Base-by-base conservation (phyloP, 495 filamentous ascomycete genomes). In the Barbatosphaeria neglecta region DNA sequence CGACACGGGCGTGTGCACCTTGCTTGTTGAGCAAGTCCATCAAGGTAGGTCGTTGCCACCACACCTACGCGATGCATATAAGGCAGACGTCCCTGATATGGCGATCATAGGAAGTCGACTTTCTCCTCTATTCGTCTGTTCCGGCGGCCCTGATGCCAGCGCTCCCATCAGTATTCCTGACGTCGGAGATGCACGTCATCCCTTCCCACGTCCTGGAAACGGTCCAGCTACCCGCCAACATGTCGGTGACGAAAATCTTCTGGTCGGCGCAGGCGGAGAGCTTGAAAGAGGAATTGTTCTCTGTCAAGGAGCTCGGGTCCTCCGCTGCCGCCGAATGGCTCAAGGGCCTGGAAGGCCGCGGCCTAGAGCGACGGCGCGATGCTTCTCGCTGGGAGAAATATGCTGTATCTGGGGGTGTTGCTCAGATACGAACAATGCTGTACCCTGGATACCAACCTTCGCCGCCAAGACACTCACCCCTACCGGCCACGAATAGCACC, bases 251-350 rank as follows among this genome's bases (percentile, higher is more conserved):
- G 2, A 88, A 86, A 57, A 60, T 72, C 20, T 87, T 78, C 55
- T 77, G 68, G 49, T 73, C 78, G 24, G 54, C 61, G 15, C 76
- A 87, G 47, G 62, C 86, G 11, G 58, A 68, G 20, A 56, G 49
- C 2, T 72, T 88, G 33, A 66, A 72, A 44, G 47, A 60, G 39
- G 74, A 82, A 45, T 77, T 83, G 44, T 58, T 71, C 18, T 65
- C 75, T 1, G 82, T 77, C 39, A 74, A 72, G 45, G 63, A 66
- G 9, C 72, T 81, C 55, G 82, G 82, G 18, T 46, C 65, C 4
- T 79, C 80, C 15, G 72, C 79, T 8, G 70, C 73, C 16, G 80
- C 82, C 39, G 83, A 87, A 58, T 90, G 85, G 84, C 60, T 80
- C 6, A 87, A 86, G 60, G 83, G 84, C 11, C 71, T 89, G 2